These are phyloP conservation scores for Alternaria arbusti DNA, from an alignment of 2,329 filamentous ascomycete genomes.

Conservation along the genomic window DNA sequence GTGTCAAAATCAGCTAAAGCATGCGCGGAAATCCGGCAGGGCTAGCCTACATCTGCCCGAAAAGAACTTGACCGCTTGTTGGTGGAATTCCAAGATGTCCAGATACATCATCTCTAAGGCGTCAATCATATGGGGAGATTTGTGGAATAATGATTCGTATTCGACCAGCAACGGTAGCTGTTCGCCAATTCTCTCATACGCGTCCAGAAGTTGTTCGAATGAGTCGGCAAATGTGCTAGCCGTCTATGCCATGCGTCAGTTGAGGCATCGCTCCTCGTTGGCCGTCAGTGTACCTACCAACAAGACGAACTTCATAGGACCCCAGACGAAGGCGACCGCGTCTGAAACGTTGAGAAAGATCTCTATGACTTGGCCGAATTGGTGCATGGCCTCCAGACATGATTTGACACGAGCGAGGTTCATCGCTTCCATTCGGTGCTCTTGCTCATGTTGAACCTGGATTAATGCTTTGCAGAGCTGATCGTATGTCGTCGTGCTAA, in stretches of 20 bases:
- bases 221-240: not conserved
- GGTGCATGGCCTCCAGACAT: not conserved
- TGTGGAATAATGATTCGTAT: not conserved
- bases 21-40: too few species aligned
- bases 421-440: not conserved
- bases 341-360: not conserved
- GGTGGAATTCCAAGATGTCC: not conserved
- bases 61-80: not conserved
- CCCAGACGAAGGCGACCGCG: not conserved
- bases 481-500: not conserved
- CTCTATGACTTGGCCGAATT: not conserved
- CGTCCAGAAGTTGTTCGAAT: not conserved
- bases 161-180: not conserved
- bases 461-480: not conserved
- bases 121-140: not conserved
- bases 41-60: not conserved
- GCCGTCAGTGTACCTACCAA: not conserved
- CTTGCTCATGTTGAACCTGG: not conserved
- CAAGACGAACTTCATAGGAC: not conserved
- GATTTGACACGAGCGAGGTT: not conserved
- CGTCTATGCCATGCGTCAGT: not conserved
- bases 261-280: too few species aligned
- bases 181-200: not conserved
- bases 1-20: not conserved
- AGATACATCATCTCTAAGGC: not conserved